phyloP scores from a whole-genome alignment of 2,329 filamentous ascomycete genomes.

The Epichloe coenophiala region DNA sequence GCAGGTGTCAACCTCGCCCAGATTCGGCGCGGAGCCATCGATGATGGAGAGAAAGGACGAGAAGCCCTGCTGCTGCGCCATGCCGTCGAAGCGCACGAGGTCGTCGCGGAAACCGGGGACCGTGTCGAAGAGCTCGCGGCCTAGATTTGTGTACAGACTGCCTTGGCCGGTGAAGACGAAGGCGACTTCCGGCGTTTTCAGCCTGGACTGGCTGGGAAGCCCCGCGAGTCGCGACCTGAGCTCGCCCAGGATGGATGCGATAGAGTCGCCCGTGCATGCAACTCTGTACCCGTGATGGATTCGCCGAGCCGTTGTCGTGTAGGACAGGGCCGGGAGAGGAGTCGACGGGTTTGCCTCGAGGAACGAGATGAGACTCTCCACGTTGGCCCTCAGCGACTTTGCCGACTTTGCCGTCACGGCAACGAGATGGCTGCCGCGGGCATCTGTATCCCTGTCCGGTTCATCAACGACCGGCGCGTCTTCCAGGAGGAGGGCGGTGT shows the following conservation, averaged over 20 bases:
- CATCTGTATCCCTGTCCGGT: conserved; percentile 25
- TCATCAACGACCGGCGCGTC: conserved; percentile 36
- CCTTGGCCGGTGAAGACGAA: conserved; percentile 36
- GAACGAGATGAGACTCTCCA: conserved; percentile 39
- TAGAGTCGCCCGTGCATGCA: conserved; percentile 24
- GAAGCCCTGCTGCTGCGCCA: conserved; percentile 21
- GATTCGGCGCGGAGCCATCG: conserved; percentile 22
- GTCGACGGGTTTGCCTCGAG: conserved; percentile 37
- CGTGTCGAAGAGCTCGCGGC: conserved; percentile 19
- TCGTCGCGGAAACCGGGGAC: conserved; percentile 19
- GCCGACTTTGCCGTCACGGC: conserved; percentile 43
- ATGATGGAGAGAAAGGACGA: conserved; percentile 27
- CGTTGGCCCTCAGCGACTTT: conserved; percentile 43
- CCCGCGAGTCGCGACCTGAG: neutral
- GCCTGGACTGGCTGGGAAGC: neutral
- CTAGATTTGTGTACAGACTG: conserved; percentile 17
- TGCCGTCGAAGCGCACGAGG: conserved; percentile 18
- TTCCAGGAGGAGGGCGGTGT: conserved; percentile 53
- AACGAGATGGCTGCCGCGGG: conserved; percentile 42
- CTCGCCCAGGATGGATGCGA: neutral
- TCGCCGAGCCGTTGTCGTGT: conserved; percentile 53
- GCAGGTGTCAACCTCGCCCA: conserved; percentile 6
- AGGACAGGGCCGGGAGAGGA: conserved; percentile 45
- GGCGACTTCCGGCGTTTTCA: conserved; percentile 12
- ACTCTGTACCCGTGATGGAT: conserved; percentile 47